Evolutionary conservation across 2,329 filamentous ascomycete genomes (phyloP).

Genomic region (Metarhizium humberi): DNA sequence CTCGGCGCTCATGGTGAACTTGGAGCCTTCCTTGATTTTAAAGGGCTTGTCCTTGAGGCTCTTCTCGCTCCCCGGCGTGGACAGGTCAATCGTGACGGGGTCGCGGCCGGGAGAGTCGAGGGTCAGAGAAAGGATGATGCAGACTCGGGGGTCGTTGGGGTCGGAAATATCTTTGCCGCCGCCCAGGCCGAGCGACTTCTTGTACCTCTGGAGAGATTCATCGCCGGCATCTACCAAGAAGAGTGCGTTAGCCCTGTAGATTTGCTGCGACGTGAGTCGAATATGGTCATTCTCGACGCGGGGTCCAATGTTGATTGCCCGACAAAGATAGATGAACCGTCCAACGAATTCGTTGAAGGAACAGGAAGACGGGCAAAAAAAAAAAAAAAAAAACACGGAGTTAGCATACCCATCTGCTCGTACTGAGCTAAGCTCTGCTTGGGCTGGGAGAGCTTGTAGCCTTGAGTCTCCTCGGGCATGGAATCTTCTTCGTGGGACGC

Average conservation of each 20-base stretch:
- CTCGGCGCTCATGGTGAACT: slow-evolving; percentile 86
- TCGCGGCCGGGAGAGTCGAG: slow-evolving; percentile 75
- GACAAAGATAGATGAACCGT: no score
- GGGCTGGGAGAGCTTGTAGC: slow-evolving; percentile 92
- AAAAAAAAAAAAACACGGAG: neutral
- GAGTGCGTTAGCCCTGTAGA: neutral
- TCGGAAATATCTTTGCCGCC: slow-evolving; percentile 64
- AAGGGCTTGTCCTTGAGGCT: slow-evolving; percentile 87
- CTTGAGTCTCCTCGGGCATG: slow-evolving; percentile 78
- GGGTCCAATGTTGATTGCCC: no score
- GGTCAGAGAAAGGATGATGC: slow-evolving; percentile 85
- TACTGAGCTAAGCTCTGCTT: slow-evolving; percentile 98
- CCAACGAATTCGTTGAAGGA: neutral
- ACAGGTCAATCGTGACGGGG: slow-evolving; percentile 85
- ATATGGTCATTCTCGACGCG: neutral
- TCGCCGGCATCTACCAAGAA: slow-evolving; percentile 54
- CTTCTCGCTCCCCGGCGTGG: slow-evolving; percentile 60
- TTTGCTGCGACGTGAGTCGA: neutral
- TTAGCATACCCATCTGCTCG: slow-evolving; percentile 72
- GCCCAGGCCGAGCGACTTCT: slow-evolving; percentile 84
- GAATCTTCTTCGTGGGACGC: slow-evolving; percentile 69
- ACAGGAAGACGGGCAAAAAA: neutral
- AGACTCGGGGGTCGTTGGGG: slow-evolving; percentile 75
- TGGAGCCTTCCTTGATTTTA: slow-evolving; percentile 91
- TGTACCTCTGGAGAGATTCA: slow-evolving; percentile 95